phyloP scores from a whole-genome alignment of 1,284 basidiomycete genomes.

The Rhodotorula sp. region DNA sequence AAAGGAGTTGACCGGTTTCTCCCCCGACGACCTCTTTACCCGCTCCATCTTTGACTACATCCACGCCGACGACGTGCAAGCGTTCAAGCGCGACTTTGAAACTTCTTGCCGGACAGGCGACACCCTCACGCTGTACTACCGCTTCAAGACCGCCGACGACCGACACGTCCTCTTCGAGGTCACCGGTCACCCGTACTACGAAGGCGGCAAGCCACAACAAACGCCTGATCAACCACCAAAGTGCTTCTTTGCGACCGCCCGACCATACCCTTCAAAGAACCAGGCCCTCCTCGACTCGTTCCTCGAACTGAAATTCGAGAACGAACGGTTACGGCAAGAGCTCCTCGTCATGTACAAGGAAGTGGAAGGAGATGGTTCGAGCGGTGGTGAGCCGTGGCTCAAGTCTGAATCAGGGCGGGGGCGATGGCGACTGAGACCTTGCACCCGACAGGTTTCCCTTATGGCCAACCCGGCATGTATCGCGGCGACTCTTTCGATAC shows the following conservation, averaged over 20 bases:
- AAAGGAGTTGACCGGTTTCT: constrained; percentile 70
- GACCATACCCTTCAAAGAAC: constrained; percentile 71
- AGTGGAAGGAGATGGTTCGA: constrained; percentile 37
- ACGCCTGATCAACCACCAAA: constrained; percentile 43
- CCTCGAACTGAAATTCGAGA: constrained; percentile 72
- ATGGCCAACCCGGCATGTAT: constrained; percentile 20
- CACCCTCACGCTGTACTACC: constrained; percentile 62
- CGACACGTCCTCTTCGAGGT: constrained; percentile 66
- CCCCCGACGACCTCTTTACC: constrained; percentile 68
- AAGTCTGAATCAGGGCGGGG: neutral
- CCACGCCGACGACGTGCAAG: constrained; percentile 61
- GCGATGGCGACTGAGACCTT: neutral
- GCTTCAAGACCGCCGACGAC: constrained; percentile 57
- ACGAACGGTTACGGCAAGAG: constrained; percentile 58
- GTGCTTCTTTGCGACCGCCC: constrained; percentile 70
- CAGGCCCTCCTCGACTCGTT: constrained; percentile 70
- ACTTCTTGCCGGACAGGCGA: constrained; percentile 55
- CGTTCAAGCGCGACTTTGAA: constrained; percentile 61
- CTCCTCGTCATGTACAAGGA: constrained; percentile 45
- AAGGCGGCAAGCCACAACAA: constrained; percentile 14
- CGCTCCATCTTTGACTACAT: constrained; percentile 63
- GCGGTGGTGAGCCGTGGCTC: constrained; percentile 2
- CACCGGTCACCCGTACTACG: constrained; percentile 63
- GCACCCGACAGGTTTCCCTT: constrained; percentile 4
- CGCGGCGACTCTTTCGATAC: constrained; percentile 23